Evolutionary conservation across 352 stramenopile genomes (phyloP).

Genomic region (Phytophthora hybrid): DNA sequence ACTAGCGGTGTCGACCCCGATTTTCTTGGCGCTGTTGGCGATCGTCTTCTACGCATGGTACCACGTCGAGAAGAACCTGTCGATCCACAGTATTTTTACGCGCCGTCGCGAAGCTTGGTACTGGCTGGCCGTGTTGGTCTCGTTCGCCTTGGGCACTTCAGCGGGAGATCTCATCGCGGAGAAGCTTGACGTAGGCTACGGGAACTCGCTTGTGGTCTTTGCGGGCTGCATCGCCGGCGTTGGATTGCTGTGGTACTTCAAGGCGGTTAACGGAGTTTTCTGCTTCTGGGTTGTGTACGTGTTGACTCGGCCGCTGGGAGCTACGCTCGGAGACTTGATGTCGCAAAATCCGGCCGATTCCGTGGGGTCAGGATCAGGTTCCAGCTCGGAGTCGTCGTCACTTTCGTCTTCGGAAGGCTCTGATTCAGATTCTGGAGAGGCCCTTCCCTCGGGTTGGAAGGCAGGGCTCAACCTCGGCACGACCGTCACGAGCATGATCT

Average conservation of each 20-base stretch:
- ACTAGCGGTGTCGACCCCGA: conserved; percentile 17
- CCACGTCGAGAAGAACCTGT: conserved; percentile 10
- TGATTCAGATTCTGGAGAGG: neutral
- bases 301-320: conserved; percentile 33
- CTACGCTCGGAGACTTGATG: conserved; percentile 37
- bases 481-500: conserved; percentile 37
- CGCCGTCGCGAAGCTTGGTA: conserved; percentile 31
- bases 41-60: conserved; percentile 30
- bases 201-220: conserved; percentile 38
- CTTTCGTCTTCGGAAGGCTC: neutral
- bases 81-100: conserved; percentile 36
- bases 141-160: conserved; percentile 34
- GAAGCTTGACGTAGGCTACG: conserved; percentile 36
- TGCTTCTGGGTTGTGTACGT: conserved; percentile 41
- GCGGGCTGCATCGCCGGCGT: conserved; percentile 29
- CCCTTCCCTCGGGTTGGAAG: conserved; percentile 31
- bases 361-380: neutral
- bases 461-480: conserved; percentile 36
- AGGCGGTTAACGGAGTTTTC: conserved; percentile 31
- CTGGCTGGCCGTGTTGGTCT: conserved; percentile 36
- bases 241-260: conserved; percentile 26
- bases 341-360: conserved; percentile 37
- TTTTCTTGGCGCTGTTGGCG: conserved; percentile 33
- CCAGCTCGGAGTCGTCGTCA: no score
- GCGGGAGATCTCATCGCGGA: conserved; percentile 38